Conservation (phyloP, 345 rosid genomes). For the Camelina sativa region DNA sequence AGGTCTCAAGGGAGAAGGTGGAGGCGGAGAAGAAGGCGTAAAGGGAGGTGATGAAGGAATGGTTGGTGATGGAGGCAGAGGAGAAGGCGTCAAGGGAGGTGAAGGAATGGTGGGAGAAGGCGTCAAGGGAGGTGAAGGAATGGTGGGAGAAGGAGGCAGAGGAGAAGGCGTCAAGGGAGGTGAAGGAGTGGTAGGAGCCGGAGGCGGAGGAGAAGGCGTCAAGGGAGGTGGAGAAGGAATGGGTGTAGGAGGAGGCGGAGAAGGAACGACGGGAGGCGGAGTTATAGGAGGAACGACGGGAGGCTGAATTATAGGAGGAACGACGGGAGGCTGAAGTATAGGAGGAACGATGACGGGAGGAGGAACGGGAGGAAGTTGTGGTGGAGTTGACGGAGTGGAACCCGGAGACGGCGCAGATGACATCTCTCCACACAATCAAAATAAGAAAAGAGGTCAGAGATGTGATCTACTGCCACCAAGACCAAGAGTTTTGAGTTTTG, state of each 20-base stretch:
- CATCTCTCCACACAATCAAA: slow-evolving; percentile 39
- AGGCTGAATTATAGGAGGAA: neutral
- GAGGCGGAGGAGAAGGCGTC: slow-evolving; percentile 19
- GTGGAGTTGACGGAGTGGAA: slow-evolving; percentile 36
- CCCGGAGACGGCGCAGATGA: slow-evolving; percentile 53
- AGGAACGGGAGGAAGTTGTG: neutral
- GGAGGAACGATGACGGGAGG: neutral
- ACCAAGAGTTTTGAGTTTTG: slow-evolving; percentile 10
- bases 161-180: neutral
- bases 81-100: slow-evolving; percentile 14
- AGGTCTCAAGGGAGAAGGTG: slow-evolving; percentile 11
- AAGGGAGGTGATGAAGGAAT: neutral
- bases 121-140: neutral
- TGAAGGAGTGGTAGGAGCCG: neutral
- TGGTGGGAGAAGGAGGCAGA: slow-evolving; percentile 31
- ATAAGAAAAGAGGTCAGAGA: neutral
- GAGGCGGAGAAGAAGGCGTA: slow-evolving; percentile 13
- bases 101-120: slow-evolving; percentile 2
- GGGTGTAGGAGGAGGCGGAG: neutral
- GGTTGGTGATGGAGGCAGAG: neutral
- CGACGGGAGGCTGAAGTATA: neutral
- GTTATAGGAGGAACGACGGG: slow-evolving; percentile 33
- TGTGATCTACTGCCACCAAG: neutral
- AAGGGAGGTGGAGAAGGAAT: neutral
- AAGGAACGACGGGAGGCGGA: neutral